Evolutionary conservation across 257 asterid genomes (phyloP).

Genomic region (Haberlea rhodopensis): DNA sequence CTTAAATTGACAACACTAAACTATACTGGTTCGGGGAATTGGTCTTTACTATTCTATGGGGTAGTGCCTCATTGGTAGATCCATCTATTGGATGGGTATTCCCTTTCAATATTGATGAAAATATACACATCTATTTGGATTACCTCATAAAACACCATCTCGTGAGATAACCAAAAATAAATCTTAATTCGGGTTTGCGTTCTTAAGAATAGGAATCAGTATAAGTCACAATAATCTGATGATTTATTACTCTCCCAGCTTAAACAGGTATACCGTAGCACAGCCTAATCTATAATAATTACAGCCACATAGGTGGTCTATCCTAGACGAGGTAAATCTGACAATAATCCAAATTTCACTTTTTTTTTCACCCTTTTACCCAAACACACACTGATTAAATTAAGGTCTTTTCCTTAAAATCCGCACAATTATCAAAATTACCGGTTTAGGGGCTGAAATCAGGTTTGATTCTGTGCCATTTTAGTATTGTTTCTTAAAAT

Average conservation of each 20-base stretch:
- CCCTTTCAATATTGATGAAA: too few relatives aligned
- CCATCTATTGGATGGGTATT: too few relatives aligned
- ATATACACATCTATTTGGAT: too few relatives aligned
- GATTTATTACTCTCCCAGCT: background rate
- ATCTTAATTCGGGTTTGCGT: too few relatives aligned
- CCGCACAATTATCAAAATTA: conserved; percentile 35
- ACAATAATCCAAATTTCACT: too few relatives aligned
- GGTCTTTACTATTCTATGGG: too few relatives aligned
- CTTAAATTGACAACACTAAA: too few relatives aligned
- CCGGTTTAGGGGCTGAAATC: conserved; percentile 34
- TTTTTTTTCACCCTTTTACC: background rate
- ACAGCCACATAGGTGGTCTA: background rate
- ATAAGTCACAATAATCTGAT: background rate
- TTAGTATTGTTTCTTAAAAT: background rate
- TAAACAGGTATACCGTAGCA: background rate
- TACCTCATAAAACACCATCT: too few relatives aligned
- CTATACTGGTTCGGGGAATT: too few relatives aligned
- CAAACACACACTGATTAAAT: background rate
- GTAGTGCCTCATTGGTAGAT: too few relatives aligned
- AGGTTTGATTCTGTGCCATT: conserved; percentile 22
- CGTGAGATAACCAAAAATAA: too few relatives aligned
- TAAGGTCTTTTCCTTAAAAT: conserved; percentile 18
- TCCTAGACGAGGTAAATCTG: background rate
- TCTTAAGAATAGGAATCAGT: too few relatives aligned
- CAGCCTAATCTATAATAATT: background rate